Percentiles rank a stretch among this genome's conserved stretches.
These are phyloP conservation scores for Cordyceps sp. DNA, from an alignment of 2,329 filamentous ascomycete genomes.

Conservation along the genomic window DNA sequence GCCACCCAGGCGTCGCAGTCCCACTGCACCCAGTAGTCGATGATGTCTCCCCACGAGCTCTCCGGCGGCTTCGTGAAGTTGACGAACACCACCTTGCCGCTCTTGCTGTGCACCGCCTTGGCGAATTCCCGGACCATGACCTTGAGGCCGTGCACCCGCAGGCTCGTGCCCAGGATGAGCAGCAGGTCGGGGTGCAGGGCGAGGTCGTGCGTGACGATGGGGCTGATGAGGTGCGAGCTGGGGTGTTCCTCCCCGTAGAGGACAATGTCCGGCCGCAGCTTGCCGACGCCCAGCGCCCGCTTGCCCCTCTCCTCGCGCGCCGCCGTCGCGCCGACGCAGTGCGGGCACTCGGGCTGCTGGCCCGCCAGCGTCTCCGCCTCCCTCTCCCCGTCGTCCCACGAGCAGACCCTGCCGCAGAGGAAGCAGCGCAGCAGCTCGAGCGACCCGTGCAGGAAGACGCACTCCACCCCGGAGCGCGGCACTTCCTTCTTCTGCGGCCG, in stretches of 20 bases:
- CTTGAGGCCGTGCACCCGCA: conserved; percentile 56
- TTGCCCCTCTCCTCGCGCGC: conserved; percentile 49
- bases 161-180: conserved; percentile 53
- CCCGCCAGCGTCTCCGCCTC: conserved; percentile 43
- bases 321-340: conserved; percentile 44
- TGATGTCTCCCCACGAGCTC: conserved; percentile 55
- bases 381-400: conserved; percentile 41
- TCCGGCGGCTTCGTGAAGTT: conserved; percentile 58
- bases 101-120: conserved; percentile 50
- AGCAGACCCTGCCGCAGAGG: conserved; percentile 36
- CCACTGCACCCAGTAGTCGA: conserved; percentile 62
- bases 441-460: conserved; percentile 59
- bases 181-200: conserved; percentile 47
- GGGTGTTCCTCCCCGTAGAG: conserved; percentile 62
- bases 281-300: conserved; percentile 48
- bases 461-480: conserved; percentile 33
- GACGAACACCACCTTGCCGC: conserved; percentile 55
- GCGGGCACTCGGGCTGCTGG: conserved; percentile 49
- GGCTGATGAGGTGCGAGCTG: conserved; percentile 48
- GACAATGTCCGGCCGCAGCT: conserved; percentile 55
- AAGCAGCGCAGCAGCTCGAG: conserved; percentile 48
- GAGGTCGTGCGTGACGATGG: conserved; percentile 52
- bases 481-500: conserved; percentile 9
- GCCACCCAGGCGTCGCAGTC: conserved; percentile 59
- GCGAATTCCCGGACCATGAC: conserved; percentile 56